Evolutionary conservation across 1,284 basidiomycete species (phyloP).

Genomic region (Cystobasidium sp.): DNA sequence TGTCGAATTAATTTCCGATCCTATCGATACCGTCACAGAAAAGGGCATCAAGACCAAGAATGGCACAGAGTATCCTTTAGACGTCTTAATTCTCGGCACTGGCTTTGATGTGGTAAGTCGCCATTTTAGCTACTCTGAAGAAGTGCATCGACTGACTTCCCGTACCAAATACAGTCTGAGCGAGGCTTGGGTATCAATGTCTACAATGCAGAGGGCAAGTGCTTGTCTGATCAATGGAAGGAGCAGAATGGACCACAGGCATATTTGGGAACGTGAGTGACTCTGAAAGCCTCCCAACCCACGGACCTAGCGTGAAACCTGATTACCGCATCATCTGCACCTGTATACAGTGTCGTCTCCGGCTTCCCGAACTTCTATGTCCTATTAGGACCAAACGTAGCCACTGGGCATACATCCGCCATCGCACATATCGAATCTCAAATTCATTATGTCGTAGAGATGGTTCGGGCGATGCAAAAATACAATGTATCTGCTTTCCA

Average conservation of each 20-base stretch:
- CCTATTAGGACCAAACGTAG: conserved; percentile 42
- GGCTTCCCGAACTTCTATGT: conserved; percentile 42
- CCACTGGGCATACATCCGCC: conserved; percentile 44
- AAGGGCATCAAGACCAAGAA: conserved; percentile 39
- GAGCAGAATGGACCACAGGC: conserved; percentile 43
- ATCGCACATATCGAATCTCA: conserved; percentile 44
- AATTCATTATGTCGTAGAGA: conserved; percentile 44
- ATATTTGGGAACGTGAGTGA: conserved; percentile 43
- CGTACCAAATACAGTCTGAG: conserved; percentile 9
- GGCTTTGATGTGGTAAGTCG: conserved; percentile 46
- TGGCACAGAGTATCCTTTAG: conserved; percentile 43
- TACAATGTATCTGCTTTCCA: conserved; percentile 36
- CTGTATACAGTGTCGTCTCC: conserved; percentile 23
- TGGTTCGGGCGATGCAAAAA: conserved; percentile 38
- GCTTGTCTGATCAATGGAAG: conserved; percentile 44
- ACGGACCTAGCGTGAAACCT: too few species aligned
- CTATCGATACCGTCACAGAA: conserved; percentile 47
- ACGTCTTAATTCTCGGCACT: conserved; percentile 47
- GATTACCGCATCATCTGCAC: too few species aligned
- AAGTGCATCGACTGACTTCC: background rate
- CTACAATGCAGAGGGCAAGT: conserved; percentile 29
- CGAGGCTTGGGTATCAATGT: conserved; percentile 42
- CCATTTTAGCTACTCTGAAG: too few species aligned
- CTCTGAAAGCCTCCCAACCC: too few species aligned
- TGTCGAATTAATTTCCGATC: conserved; percentile 44